These are phyloP conservation scores for Ormosia emarginata DNA, from an alignment of 306 rosid species.

Conservation along the genomic window DNA sequence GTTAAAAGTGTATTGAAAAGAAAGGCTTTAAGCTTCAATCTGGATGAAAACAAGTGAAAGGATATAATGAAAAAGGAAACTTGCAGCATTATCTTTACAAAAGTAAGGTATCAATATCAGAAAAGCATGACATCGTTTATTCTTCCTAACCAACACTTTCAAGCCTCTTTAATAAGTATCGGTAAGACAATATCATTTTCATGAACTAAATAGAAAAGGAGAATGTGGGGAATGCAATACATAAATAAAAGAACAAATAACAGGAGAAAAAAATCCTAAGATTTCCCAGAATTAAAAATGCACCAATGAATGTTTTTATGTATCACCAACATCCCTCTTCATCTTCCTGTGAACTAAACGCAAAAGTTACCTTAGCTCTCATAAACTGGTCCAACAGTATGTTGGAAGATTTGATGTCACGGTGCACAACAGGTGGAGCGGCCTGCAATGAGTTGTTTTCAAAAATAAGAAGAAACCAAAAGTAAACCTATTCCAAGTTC, in stretches of 20 bases:
- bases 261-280: background rate
- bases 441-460: conserved; percentile 49
- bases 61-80: background rate
- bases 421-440: conserved; percentile 89
- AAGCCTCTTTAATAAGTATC: background rate
- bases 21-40: background rate
- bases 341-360: conserved; percentile 17
- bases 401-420: conserved; percentile 90
- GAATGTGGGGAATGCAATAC: background rate
- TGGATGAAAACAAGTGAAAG: background rate
- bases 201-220: conserved; percentile 11
- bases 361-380: conserved; percentile 76
- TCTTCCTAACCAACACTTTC: background rate
- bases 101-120: background rate
- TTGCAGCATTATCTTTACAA: background rate
- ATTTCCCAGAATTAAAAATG: background rate
- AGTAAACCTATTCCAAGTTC: background rate
- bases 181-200: background rate
- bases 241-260: background rate
- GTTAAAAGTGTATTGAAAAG: background rate
- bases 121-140: background rate
- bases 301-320: background rate
- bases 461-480: conserved; percentile 9
- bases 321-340: background rate
- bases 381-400: conserved; percentile 72